These are phyloP conservation scores for Astraeus odoratus DNA, from an alignment of 768 basidiomycete genomes.

Conservation along the genomic window DNA sequence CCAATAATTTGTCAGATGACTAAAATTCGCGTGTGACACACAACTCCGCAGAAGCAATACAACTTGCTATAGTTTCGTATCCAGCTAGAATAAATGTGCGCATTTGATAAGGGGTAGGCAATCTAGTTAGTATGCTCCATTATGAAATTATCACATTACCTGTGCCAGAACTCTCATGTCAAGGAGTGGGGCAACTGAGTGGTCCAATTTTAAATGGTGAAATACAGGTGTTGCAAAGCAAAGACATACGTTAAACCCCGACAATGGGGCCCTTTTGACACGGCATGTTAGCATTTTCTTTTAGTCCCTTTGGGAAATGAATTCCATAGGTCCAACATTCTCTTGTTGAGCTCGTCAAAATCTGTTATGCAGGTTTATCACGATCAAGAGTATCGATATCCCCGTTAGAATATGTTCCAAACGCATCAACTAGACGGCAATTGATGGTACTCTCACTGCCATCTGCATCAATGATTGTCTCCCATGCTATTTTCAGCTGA, in stretches of 20 bases:
- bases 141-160: constrained; percentile 3
- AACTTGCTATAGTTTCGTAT: constrained; percentile 17
- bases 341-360: background rate
- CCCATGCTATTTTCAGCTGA: constrained; percentile 23
- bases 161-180: constrained; percentile 22
- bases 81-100: constrained; percentile 13
- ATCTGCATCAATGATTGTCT: constrained; percentile 10
- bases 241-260: background rate
- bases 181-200: constrained; percentile 29
- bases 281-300: background rate
- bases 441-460: constrained; percentile 14
- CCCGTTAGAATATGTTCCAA: constrained; percentile 40
- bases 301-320: background rate
- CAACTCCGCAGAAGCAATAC: background rate
- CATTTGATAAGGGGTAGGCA: constrained; percentile 6
- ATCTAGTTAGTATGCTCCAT: background rate
- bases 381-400: constrained; percentile 36
- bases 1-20: constrained; percentile 35
- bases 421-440: constrained; percentile 29
- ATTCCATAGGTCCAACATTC: background rate
- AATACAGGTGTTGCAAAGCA: background rate
- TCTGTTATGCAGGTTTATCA: background rate
- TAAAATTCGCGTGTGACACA: background rate
- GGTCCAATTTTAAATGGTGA: background rate
- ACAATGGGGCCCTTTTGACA: background rate